phyloP scores from a whole-genome alignment of 1,284 basidiomycete genomes.

The Pisolithus thermaeus region DNA sequence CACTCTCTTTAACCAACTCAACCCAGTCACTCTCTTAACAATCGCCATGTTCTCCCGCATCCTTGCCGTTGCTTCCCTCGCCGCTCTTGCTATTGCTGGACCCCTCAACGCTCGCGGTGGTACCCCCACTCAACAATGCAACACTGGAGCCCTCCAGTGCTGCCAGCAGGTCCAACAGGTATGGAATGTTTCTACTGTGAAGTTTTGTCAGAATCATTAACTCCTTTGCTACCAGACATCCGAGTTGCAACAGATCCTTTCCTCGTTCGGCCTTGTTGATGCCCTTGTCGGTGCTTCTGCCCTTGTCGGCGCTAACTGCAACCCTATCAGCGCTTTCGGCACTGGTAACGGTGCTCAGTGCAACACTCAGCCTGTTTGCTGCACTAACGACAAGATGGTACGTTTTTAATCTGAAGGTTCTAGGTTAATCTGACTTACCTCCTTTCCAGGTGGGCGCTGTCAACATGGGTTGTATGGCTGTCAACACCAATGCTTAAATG shows the following conservation, averaged over 20 bases:
- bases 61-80: constrained; percentile 16
- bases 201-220: background rate
- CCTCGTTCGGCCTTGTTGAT: background rate
- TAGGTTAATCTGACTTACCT: background rate
- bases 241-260: too few species aligned
- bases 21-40: background rate
- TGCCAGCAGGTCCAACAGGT: constrained; percentile 9
- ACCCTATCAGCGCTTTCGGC: constrained; percentile 1
- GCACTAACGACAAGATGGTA: constrained; percentile 15
- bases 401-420: background rate
- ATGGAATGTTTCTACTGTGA: background rate
- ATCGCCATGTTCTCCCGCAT: constrained; percentile 19
- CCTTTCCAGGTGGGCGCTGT: constrained; percentile 23
- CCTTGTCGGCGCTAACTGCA: constrained; percentile 1
- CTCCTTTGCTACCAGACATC: too few species aligned
- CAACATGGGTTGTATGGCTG: constrained; percentile 24
- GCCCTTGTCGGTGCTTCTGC: constrained; percentile 3
- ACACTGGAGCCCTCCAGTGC: constrained; percentile 10
- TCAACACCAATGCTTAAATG: constrained; percentile 17
- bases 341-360: constrained; percentile 9
- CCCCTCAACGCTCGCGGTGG: constrained; percentile 1
- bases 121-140: constrained; percentile 1
- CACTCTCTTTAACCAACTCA: constrained; percentile 11
- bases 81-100: constrained; percentile 12
- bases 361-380: constrained; percentile 26